Evolutionary conservation across 257 asterid genomes (phyloP).

Genomic region (Solanum piurae): DNA sequence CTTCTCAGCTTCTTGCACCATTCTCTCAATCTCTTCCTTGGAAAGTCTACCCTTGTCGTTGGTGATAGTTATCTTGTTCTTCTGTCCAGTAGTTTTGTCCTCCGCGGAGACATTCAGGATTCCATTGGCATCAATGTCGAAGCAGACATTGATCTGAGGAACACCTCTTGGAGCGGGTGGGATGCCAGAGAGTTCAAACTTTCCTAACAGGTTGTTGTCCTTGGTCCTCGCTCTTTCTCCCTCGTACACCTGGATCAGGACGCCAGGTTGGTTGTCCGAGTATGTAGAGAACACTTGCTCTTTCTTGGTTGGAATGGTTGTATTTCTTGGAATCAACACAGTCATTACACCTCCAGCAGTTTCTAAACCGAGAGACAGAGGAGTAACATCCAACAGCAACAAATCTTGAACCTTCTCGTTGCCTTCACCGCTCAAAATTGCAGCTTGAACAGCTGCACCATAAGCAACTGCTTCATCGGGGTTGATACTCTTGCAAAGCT

Average conservation of each 20-base stretch:
- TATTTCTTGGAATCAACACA: slow-evolving; percentile 41
- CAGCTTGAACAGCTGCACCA: slow-evolving; percentile 66
- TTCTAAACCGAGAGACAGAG: slow-evolving; percentile 47
- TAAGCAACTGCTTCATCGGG: slow-evolving; percentile 73
- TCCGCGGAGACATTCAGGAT: slow-evolving; percentile 60
- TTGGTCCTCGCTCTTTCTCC: slow-evolving; percentile 54
- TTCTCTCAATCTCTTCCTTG: slow-evolving; percentile 54
- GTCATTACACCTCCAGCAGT: slow-evolving; percentile 65
- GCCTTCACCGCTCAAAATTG: slow-evolving; percentile 59
- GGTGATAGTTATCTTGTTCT: slow-evolving; percentile 67
- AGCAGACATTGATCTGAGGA: slow-evolving; percentile 49
- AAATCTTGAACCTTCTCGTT: slow-evolving; percentile 63
- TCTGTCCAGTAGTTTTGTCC: slow-evolving; percentile 63
- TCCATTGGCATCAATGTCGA: slow-evolving; percentile 58
- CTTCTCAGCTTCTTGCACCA: slow-evolving; percentile 66
- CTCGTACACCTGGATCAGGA: slow-evolving; percentile 46
- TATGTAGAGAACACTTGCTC: slow-evolving; percentile 56
- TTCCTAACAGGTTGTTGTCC: slow-evolving; percentile 52
- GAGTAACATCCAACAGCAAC: slow-evolving; percentile 47
- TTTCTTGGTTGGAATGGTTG: slow-evolving; percentile 50
- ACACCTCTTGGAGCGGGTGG: slow-evolving; percentile 60
- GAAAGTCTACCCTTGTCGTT: slow-evolving; percentile 61
- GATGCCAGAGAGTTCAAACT: slow-evolving; percentile 47
- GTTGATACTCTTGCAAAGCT: slow-evolving; percentile 62
- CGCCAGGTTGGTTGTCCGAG: slow-evolving; percentile 54